These are phyloP conservation scores for Mitragyna speciosa DNA, from an alignment of 257 asterid genomes.

Conservation along the genomic window DNA sequence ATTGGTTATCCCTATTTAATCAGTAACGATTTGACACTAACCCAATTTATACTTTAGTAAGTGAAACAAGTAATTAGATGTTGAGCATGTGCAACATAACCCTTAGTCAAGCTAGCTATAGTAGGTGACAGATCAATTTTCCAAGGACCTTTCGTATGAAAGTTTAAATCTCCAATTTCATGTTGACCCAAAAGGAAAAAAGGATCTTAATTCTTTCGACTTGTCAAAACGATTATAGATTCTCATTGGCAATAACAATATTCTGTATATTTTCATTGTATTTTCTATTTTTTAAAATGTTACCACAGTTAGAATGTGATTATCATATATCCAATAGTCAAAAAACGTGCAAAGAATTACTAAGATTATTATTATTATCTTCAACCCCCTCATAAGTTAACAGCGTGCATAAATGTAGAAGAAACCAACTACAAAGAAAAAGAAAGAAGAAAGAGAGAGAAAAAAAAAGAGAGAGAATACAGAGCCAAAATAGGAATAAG, in stretches of 20 bases:
- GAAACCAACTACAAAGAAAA: too few relatives aligned
- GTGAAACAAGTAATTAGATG: too few relatives aligned
- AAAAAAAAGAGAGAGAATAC: too few relatives aligned
- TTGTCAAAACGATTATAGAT: background rate
- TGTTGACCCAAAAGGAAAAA: background rate
- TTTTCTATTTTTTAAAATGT: too few relatives aligned
- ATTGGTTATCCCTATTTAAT: too few relatives aligned
- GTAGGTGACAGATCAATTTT: background rate
- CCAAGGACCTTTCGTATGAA: background rate
- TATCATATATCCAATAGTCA: background rate
- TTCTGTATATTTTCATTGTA: too few relatives aligned
- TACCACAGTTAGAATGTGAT: background rate
- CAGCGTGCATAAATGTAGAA: background rate
- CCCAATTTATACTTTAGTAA: background rate
- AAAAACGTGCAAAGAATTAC: too few relatives aligned
- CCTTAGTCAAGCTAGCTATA: background rate
- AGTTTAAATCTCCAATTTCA: background rate
- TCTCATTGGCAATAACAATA: background rate
- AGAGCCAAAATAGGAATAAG: too few relatives aligned
- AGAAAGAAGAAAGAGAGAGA: too few relatives aligned
- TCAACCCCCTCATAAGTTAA: background rate
- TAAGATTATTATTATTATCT: too few relatives aligned
- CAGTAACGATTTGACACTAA: background rate
- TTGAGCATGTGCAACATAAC: too few relatives aligned
- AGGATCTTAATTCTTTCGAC: background rate